phyloP scores from a whole-genome alignment of 2,329 filamentous ascomycete genomes.

The Cryphonectria japonica region DNA sequence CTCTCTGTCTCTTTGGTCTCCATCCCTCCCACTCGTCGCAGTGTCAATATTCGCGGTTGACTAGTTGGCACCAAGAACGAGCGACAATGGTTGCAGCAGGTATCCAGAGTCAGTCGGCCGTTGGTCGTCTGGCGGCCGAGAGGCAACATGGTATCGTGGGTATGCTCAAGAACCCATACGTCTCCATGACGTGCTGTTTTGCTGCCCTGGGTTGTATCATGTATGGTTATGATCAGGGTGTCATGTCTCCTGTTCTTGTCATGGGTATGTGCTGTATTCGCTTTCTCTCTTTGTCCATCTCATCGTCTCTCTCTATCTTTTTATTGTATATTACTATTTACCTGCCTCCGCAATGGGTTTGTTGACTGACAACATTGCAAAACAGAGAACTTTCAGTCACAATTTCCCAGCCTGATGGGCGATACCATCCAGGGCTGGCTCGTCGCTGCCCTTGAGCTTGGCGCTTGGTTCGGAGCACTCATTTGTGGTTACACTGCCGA shows the following conservation, averaged over 20 bases:
- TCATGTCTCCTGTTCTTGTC: conserved; percentile 57
- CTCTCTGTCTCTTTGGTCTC: neutral
- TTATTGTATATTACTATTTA: neutral
- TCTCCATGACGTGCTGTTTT: conserved; percentile 39
- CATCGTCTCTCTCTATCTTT: too few species aligned
- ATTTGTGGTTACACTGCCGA: conserved; percentile 61
- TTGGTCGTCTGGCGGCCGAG: conserved; percentile 42
- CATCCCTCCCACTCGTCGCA: neutral
- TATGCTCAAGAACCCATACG: conserved; percentile 46
- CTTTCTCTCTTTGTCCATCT: too few species aligned
- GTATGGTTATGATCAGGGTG: conserved; percentile 64
- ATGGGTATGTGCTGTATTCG: conserved; percentile 31
- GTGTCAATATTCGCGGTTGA: neutral
- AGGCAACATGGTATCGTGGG: conserved; percentile 44
- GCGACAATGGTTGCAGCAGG: conserved; percentile 25
- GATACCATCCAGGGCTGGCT: conserved; percentile 41
- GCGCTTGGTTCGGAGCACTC: conserved; percentile 62
- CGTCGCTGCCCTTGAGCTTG: conserved; percentile 59
- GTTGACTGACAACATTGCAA: neutral
- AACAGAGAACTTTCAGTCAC: conserved; percentile 32
- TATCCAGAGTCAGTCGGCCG: conserved; percentile 40
- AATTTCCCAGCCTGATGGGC: conserved; percentile 35
- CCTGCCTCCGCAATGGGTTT: too few species aligned
- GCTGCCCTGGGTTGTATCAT: conserved; percentile 28
- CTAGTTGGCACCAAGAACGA: neutral